phyloP scores from a whole-genome alignment of 495 filamentous ascomycete genomes.

The Parmelia sp. region DNA sequence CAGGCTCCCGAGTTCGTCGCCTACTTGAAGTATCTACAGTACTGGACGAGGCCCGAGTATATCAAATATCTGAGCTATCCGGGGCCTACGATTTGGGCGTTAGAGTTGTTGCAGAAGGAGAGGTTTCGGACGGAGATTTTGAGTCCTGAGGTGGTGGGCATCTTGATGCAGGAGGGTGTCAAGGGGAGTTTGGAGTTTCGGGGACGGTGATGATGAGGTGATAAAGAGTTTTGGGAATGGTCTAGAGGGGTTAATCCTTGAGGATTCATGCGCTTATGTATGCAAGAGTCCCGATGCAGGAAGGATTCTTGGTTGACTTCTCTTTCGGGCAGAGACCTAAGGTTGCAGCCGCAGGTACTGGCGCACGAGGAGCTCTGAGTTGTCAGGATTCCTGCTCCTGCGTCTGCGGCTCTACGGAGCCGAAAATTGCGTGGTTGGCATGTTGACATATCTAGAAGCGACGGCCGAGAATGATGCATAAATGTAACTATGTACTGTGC shows the following conservation, averaged over 20 bases:
- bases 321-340: too few relatives aligned
- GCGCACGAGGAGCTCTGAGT: background rate
- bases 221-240: background rate
- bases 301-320: too few relatives aligned
- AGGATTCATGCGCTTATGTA: background rate
- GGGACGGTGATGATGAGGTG: background rate
- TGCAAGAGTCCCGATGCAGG: too few relatives aligned
- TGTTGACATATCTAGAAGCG: background rate
- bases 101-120: constrained; percentile 75
- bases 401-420: background rate
- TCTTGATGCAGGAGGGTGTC: constrained; percentile 54
- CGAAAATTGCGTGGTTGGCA: background rate
- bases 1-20: constrained; percentile 52
- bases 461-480: background rate
- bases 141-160: constrained; percentile 61
- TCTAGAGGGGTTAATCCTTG: background rate
- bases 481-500: background rate
- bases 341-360: background rate
- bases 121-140: constrained; percentile 76
- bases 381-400: background rate
- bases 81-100: constrained; percentile 71
- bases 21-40: constrained; percentile 78
- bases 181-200: background rate
- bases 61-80: constrained; percentile 75
- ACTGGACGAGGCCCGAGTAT: constrained; percentile 79